Evolutionary conservation across 1,284 basidiomycete species (phyloP).

Genomic region (Cerioporus squamosus): DNA sequence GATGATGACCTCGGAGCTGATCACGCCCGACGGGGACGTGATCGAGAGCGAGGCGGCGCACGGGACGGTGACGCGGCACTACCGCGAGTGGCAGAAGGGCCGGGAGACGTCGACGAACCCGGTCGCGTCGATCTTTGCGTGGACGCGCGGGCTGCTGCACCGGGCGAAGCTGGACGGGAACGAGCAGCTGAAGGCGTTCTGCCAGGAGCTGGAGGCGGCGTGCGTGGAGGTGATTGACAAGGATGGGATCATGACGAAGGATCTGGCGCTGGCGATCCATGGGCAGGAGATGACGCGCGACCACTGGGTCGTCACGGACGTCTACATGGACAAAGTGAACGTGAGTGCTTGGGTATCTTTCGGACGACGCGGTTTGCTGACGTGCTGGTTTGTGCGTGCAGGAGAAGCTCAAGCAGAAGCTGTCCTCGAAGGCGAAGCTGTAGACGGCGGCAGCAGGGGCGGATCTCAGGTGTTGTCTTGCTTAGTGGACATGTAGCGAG

Average conservation of each 20-base stretch:
- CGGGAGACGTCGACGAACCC: slow-evolving; percentile 98
- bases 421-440: slow-evolving; percentile 34
- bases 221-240: slow-evolving; percentile 93
- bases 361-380: neutral
- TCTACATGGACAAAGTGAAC: slow-evolving; percentile 90
- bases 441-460: neutral
- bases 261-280: slow-evolving; percentile 94
- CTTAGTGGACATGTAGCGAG: neutral
- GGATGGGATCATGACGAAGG: slow-evolving; percentile 95
- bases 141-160: slow-evolving; percentile 95
- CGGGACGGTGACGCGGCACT: slow-evolving; percentile 93
- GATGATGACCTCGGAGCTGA: slow-evolving; percentile 98
- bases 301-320: slow-evolving; percentile 92
- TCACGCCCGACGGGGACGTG: slow-evolving; percentile 92
- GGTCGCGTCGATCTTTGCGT: slow-evolving; percentile 98
- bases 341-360: slow-evolving; percentile 44
- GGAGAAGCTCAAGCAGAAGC: slow-evolving; percentile 63
- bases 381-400: slow-evolving; percentile 29
- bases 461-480: neutral
- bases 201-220: slow-evolving; percentile 80
- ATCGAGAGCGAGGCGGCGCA: slow-evolving; percentile 97
- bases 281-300: slow-evolving; percentile 91
- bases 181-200: slow-evolving; percentile 77
- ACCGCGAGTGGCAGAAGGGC: slow-evolving; percentile 96
- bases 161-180: slow-evolving; percentile 94